Percentiles rank a stretch among this genome's conserved stretches.
Evolutionary conservation across 495 filamentous ascomycete species (phyloP).

Genomic region (Friedmanniomyces simplex): DNA sequence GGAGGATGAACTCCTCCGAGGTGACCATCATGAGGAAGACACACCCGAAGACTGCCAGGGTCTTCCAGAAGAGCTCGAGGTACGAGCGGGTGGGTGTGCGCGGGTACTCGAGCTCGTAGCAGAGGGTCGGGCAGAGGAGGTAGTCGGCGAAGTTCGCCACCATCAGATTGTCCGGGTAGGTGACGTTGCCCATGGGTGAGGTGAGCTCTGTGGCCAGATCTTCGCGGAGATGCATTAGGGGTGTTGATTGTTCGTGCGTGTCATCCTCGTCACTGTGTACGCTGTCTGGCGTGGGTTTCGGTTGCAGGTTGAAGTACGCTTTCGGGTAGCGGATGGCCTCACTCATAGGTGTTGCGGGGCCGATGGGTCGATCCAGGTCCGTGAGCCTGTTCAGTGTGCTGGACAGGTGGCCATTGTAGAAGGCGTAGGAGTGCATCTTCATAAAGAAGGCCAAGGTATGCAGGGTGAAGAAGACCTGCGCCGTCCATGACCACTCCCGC

Average conservation of each 20-base stretch:
- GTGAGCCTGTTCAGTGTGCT: slow-evolving; percentile 70
- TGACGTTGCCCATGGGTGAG: slow-evolving; percentile 77
- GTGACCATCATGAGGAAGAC: slow-evolving; percentile 88
- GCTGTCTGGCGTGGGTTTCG: slow-evolving; percentile 36
- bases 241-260: background rate
- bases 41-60: slow-evolving; percentile 86
- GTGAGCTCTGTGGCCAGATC: slow-evolving; percentile 83
- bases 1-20: slow-evolving; percentile 91
- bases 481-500: slow-evolving; percentile 85
- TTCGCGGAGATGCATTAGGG: slow-evolving; percentile 54
- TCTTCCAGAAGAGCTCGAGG: slow-evolving; percentile 75
- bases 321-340: slow-evolving; percentile 66
- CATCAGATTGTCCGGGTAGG: slow-evolving; percentile 83
- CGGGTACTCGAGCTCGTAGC: slow-evolving; percentile 96
- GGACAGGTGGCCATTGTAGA: slow-evolving; percentile 93
- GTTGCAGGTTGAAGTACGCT: slow-evolving; percentile 26
- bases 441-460: slow-evolving; percentile 86
- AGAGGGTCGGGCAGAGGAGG: slow-evolving; percentile 85
- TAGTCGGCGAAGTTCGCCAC: slow-evolving; percentile 75
- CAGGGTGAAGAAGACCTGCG: slow-evolving; percentile 88
- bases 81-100: slow-evolving; percentile 62
- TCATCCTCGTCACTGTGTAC: slow-evolving; percentile 12
- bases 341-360: slow-evolving; percentile 30
- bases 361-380: slow-evolving; percentile 60
- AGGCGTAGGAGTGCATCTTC: slow-evolving; percentile 98